phyloP scores from a whole-genome alignment of 257 asterid species.

The Solanum clarkiae region DNA sequence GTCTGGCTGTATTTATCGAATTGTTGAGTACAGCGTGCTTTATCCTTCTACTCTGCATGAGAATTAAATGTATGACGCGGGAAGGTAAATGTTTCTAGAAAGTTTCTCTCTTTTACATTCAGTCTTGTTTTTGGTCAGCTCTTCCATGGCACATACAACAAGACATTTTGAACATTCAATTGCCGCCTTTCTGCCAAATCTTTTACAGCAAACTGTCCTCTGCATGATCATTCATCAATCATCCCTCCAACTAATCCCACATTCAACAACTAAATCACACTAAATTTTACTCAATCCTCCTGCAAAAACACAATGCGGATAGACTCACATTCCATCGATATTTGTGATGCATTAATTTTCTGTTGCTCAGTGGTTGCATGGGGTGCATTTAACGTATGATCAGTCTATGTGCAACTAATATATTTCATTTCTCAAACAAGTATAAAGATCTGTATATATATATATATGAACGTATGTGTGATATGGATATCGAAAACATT shows the following conservation, averaged over 20 bases:
- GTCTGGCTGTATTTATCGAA: neutral
- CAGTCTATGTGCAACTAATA: neutral
- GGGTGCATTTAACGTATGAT: neutral
- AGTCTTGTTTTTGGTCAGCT: neutral
- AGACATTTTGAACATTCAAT: constrained; percentile 13
- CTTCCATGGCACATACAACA: constrained; percentile 21
- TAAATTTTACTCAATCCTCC: neutral
- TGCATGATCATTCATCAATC: neutral
- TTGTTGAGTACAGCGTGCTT: neutral
- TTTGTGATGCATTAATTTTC: constrained; percentile 11
- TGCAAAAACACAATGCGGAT: neutral
- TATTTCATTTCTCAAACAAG: neutral
- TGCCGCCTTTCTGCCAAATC: constrained; percentile 1
- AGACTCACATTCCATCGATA: constrained; percentile 6
- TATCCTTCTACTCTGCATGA: neutral
- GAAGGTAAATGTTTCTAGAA: neutral
- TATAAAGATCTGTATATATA: neutral
- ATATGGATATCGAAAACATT: neutral
- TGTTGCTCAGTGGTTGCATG: neutral
- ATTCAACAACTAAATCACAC: neutral
- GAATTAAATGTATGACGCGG: neutral
- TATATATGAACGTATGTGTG: neutral
- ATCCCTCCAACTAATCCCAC: neutral
- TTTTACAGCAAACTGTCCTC: neutral
- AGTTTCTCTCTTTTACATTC: neutral